Base-by-base conservation (phyloP, 345 rosid genomes). In the Ceriops zippeliana region DNA sequence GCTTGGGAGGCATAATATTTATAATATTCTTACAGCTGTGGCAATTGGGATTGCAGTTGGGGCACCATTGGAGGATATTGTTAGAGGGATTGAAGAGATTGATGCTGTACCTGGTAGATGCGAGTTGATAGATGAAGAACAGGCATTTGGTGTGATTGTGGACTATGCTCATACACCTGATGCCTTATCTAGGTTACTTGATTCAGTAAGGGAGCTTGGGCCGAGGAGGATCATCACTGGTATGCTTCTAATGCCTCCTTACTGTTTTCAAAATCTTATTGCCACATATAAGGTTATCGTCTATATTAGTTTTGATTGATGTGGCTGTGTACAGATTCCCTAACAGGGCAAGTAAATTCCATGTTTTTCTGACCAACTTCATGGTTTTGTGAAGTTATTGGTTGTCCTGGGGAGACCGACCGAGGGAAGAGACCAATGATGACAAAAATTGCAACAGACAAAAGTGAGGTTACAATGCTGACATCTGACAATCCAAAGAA, bases 1-100 rank as follows among this genome's bases (percentile, higher is more conserved):
- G 81, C 86, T 93, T 24, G 92, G 95, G 72, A 84, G 85, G 76
- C 89, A 90, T 77, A 91, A 93, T 61, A 86, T 93, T 66, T 91
- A 88, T 83, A 88, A 93, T 63, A 90, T 93, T 79, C 92, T 93
- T 58, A 91, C 97, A 0, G 95, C 96, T 61, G 90, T 90, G 66
- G 87, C 98, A 10, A 92, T 90, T 72, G 98, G 98, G 65, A 91
- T 93, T 74, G 96, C 95, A 68, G 98, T 93, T 59, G 97, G 95
- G 66, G 92, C 91, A 69, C 96, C 98, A 73, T 79, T 93, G 69
- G 96, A 89, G 78, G 98, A 90, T 73, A 86, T 93, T 78, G 97
- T 93, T 58, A 75, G 96, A 80, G 98, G 97, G 69, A 85, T 90
- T 67, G 97, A 93, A 76, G 98, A 93, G 85, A 85, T 93, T 20